These are phyloP conservation scores for Lagenidium giganteum DNA, from an alignment of 352 stramenopile genomes.

Conservation along the genomic window DNA sequence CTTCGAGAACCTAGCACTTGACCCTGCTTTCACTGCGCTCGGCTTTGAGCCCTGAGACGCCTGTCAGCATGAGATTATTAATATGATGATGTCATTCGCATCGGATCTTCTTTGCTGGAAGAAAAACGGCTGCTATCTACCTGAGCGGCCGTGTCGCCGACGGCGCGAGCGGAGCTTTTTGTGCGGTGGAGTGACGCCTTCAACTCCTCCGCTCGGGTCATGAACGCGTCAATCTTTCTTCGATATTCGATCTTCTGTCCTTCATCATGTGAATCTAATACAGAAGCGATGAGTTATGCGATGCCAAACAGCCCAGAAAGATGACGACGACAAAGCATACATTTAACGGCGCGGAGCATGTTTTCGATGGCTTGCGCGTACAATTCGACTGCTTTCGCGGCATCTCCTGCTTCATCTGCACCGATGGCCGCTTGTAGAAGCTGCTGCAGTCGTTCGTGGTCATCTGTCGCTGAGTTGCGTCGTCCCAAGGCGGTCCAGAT, in stretches of 20 bases:
- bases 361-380: slow-evolving; percentile 73
- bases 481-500: slow-evolving; percentile 38
- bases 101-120: too few species aligned
- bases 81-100: too few species aligned
- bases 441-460: too few species aligned
- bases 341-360: slow-evolving; percentile 55
- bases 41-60: too few species aligned
- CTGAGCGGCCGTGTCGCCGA: too few species aligned
- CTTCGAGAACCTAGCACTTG: slow-evolving; percentile 51
- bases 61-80: too few species aligned
- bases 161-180: too few species aligned
- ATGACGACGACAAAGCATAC: slow-evolving; percentile 24
- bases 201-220: slow-evolving; percentile 67
- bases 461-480: too few species aligned
- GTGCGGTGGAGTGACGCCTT: too few species aligned
- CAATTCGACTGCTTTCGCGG: slow-evolving; percentile 51
- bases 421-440: slow-evolving; percentile 45
- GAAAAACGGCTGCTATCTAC: too few species aligned
- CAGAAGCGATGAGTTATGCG: not conserved
- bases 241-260: slow-evolving; percentile 24
- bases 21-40: slow-evolving; percentile 1
- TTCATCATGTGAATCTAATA: slow-evolving; percentile 30
- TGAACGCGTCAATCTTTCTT: slow-evolving; percentile 72
- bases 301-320: not conserved
- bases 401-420: slow-evolving; percentile 41